phyloP scores from a whole-genome alignment of 2,329 filamentous ascomycete species.

The Phialophora macrospora region DNA sequence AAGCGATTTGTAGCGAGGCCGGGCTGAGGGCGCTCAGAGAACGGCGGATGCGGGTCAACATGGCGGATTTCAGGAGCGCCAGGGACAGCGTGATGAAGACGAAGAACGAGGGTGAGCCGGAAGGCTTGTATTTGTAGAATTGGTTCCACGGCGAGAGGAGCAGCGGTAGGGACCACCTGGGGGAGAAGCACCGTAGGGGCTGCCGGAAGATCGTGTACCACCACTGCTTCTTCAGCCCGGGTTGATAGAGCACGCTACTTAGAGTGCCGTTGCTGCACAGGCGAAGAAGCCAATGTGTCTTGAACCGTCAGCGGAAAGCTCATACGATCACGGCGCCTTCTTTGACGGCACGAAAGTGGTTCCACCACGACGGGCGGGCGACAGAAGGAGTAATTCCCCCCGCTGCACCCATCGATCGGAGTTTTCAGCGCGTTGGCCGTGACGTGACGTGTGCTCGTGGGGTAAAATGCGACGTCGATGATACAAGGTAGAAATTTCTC shows the following conservation, averaged over 20 bases:
- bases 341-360: not conserved
- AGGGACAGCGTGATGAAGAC: constrained; percentile 95
- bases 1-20: constrained; percentile 97
- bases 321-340: too few relatives aligned
- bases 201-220: not conserved
- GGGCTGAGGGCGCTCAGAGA: constrained; percentile 93
- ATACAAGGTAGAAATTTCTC: not conserved
- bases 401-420: not conserved
- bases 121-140: constrained; percentile 93
- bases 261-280: too few relatives aligned
- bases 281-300: too few relatives aligned
- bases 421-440: not conserved
- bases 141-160: not conserved
- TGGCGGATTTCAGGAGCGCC: constrained; percentile 94
- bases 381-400: not conserved
- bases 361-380: not conserved
- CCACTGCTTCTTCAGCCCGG: not conserved
- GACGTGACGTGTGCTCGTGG: not conserved
- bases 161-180: too few relatives aligned
- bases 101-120: constrained; percentile 97
- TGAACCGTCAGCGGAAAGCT: too few relatives aligned
- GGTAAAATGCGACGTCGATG: constrained; percentile 4
- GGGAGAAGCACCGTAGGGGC: not conserved
- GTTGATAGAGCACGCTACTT: not conserved
- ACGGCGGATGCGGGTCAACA: constrained; percentile 96